Evolutionary conservation across 495 filamentous ascomycete genomes (phyloP), one percentile per base, ranked within the genome.

Genomic region (Neurospora sp.): DNA sequence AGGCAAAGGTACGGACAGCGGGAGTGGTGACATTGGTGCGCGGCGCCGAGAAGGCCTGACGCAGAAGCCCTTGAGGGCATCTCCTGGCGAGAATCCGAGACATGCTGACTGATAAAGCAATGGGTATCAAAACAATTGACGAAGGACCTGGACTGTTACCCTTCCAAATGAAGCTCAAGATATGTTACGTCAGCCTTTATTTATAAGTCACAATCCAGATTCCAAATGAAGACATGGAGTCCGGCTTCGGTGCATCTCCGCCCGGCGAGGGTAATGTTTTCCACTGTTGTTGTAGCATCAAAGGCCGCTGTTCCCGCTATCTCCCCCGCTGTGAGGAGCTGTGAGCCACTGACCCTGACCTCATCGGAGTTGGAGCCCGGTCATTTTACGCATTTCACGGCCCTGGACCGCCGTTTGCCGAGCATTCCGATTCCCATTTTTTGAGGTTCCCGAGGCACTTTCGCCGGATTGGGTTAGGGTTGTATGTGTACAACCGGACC

Each of bases 1-100:
- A 77, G 38, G 79, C 77, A 72, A 74, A 79, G 75, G 66, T 71
- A 40, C 79, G 73, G 7, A 46, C 35, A n/a, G n/a, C n/a, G 39
- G 42, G 42, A 60, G 27, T 42, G 10, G 46, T 54, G n/a, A 54
- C 46, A 20, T 54, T 54, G 46, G 46, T 54, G 23, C 44, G 71
- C 7, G 54, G 54, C 20, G 70, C 49, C 6, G 73, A 62, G 7
- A 75, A 62, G 38, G 75, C 35, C 46, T 39, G 72, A 9, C 62
- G 41, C 16, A 77, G 35, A 11, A 72, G 71, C 72, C 72, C 20
- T 8, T 41, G 49, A 35, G 76, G 76, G 31, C 73, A 73, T 27
- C 71, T 73, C 66, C 75, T 75, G 23, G 41, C 54, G 54, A 62
- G 54, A 31, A 62, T 62, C 5, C 23, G 54, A 62, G 54, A 62